Percentiles rank a stretch among this genome's conserved stretches.
Conservation (phyloP, 768 basidiomycete genomes). For the Termitomyces sp. region DNA sequence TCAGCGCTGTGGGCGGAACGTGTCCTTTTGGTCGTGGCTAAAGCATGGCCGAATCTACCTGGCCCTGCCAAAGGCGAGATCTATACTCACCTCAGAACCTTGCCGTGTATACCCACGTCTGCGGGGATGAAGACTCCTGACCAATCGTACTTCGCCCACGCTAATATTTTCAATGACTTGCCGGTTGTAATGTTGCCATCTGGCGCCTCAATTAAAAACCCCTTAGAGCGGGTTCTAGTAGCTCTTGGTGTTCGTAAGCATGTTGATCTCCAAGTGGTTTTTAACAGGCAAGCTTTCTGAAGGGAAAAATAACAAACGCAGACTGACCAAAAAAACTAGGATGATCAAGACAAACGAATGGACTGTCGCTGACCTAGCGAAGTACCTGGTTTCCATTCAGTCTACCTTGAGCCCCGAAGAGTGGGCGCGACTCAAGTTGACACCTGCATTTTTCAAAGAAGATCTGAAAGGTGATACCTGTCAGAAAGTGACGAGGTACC, state of each 20-base stretch:
- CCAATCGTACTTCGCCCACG: constrained; percentile 81
- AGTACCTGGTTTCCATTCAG: constrained; percentile 84
- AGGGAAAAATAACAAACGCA: not conserved
- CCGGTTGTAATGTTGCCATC: constrained; percentile 75
- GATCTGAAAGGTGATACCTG: constrained; percentile 11
- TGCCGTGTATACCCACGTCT: constrained; percentile 69
- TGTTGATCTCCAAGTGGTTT: constrained; percentile 92
- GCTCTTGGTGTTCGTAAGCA: constrained; percentile 85
- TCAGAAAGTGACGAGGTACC: constrained; percentile 44
- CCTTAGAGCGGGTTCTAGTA: constrained; percentile 66
- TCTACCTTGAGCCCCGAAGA: constrained; percentile 45
- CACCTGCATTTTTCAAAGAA: constrained; percentile 75
- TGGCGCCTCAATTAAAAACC: constrained; percentile 56
- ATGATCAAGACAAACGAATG: constrained; percentile 90
- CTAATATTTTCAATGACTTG: constrained; percentile 86
- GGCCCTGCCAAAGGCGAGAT: constrained; percentile 44
- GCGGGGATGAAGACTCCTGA: constrained; percentile 68
- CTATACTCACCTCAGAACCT: constrained; percentile 39
- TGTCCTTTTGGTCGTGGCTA: constrained; percentile 60
- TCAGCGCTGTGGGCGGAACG: constrained; percentile 80
- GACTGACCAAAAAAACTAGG: constrained; percentile 29
- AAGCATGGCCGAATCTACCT: constrained; percentile 68
- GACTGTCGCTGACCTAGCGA: constrained; percentile 80
- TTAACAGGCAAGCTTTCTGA: constrained; percentile 49
- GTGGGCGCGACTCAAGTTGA: constrained; percentile 52